These are phyloP conservation scores for Epichloe aotearoae DNA, from an alignment of 2,329 filamentous ascomycete genomes.

Conservation along the genomic window DNA sequence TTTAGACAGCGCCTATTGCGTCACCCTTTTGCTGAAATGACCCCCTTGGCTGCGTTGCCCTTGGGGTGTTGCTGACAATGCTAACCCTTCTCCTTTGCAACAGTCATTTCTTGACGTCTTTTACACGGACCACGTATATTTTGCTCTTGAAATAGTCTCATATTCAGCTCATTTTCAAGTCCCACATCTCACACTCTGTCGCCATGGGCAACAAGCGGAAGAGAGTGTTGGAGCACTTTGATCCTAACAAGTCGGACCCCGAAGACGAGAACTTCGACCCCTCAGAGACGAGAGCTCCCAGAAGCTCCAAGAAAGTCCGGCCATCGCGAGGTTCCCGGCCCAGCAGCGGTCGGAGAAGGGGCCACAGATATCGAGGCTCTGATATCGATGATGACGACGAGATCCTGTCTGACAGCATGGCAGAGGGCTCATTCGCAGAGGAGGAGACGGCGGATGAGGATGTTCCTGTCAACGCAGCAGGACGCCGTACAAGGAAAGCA, in stretches of 20 bases:
- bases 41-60: neutral
- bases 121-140: neutral
- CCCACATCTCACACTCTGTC: neutral
- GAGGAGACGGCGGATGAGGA: conserved; percentile 26
- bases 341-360: conserved; percentile 19
- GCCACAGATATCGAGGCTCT: conserved; percentile 39
- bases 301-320: conserved; percentile 28
- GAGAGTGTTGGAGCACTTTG: conserved; percentile 44
- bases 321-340: conserved; percentile 22
- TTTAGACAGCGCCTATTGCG: neutral
- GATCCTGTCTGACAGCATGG: conserved; percentile 38
- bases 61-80: neutral
- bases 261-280: conserved; percentile 55
- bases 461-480: conserved; percentile 31
- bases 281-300: conserved; percentile 28
- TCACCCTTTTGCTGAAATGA: neutral
- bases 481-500: conserved; percentile 34
- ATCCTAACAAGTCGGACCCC: conserved; percentile 53
- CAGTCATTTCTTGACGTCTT: neutral
- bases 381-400: conserved; percentile 51
- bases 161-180: conserved; percentile 6
- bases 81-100: neutral
- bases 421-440: conserved; percentile 36
- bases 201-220: conserved; percentile 40
- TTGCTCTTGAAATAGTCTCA: neutral